These are phyloP conservation scores for Allomyces javanicus DNA, from an alignment of 192 early-diverging fungal species.

Conservation along the genomic window DNA sequence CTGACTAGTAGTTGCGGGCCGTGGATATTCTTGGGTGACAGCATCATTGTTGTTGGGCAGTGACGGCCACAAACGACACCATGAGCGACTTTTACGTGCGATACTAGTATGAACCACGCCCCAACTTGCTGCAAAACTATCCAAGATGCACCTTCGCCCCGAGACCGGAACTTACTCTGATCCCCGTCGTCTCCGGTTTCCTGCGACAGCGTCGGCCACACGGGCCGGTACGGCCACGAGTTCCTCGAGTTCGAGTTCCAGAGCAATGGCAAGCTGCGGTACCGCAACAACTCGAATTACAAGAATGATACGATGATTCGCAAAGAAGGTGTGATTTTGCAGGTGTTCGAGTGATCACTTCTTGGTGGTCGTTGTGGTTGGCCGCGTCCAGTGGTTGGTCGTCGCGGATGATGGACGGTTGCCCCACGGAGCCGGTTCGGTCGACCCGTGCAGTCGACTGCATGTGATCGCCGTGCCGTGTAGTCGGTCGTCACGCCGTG, in stretches of 20 bases:
- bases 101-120: no score
- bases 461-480: no score
- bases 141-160: no score
- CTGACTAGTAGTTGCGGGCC: no score
- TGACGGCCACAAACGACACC: no score
- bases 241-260: conserved; percentile 94
- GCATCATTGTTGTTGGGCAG: no score
- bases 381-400: not conserved
- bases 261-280: conserved; percentile 66
- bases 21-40: no score
- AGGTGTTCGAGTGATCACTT: conserved; percentile 1
- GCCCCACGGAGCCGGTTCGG: not conserved
- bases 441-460: not conserved
- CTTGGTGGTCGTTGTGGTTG: not conserved
- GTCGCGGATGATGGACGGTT: not conserved
- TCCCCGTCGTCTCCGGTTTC: no score
- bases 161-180: no score
- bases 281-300: conserved; percentile 97
- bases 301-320: conserved; percentile 88
- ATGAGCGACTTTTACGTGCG: no score
- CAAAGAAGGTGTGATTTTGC: conserved; percentile 49
- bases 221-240: conserved; percentile 93
- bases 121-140: no score
- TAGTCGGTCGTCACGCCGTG: no score
- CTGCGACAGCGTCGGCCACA: conserved; percentile 53